Conservation (phyloP, 176 grass and related monocot genomes). For the Alloteropsis semialata region DNA sequence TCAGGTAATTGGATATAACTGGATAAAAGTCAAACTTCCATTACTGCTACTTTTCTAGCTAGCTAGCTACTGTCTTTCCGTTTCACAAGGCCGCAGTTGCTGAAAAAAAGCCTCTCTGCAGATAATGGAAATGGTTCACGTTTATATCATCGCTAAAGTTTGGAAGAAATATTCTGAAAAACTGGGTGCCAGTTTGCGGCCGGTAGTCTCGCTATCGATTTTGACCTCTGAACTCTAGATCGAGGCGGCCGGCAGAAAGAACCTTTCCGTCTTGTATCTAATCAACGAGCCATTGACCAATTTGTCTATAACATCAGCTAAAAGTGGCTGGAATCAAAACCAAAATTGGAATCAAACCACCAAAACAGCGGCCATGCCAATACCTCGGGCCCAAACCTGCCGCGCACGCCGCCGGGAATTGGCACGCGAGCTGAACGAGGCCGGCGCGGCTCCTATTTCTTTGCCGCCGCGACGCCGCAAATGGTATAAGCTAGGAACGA, state of each 20-base stretch:
- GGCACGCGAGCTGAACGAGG: not conserved
- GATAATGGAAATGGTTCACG: not conserved
- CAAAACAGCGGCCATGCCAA: conserved; percentile 15
- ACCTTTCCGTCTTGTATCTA: not conserved
- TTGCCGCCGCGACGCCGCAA: too few species aligned
- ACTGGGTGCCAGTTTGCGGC: not conserved
- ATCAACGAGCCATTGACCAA: not conserved
- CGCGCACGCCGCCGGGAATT: not conserved
- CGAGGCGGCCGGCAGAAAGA: not conserved
- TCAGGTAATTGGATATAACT: too few species aligned
- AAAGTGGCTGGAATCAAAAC: not conserved
- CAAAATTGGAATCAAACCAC: not conserved
- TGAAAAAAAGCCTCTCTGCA: too few species aligned
- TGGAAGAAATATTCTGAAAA: not conserved
- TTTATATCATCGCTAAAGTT: not conserved
- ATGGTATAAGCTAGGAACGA: too few species aligned
- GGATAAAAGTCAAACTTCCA: too few species aligned
- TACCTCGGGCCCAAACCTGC: conserved; percentile 20
- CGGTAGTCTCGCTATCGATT: not conserved
- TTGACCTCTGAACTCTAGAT: not conserved
- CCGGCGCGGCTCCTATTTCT: conserved; percentile 19
- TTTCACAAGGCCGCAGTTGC: too few species aligned
- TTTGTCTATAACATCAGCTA: not conserved
- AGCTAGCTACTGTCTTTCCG: too few species aligned
- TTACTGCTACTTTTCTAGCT: too few species aligned